Evolutionary conservation across 23 red algal species (phyloP), one percentile per base, ranked within the genome.

Genomic region (Pyropia yezoensis): DNA sequence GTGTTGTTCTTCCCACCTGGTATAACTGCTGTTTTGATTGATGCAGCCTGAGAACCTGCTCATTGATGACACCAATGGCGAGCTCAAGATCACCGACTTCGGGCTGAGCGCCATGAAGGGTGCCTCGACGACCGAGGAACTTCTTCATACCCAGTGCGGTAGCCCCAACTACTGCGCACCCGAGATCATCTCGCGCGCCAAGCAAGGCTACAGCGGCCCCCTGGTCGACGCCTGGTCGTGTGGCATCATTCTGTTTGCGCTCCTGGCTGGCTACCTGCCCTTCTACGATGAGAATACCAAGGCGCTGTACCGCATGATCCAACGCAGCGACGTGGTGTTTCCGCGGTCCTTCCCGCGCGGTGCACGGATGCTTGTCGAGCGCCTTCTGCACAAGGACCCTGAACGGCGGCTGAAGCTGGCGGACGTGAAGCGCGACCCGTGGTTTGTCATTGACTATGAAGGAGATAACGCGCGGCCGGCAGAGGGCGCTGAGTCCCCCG

Each of bases 51-150:
- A 90, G 57, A 90, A 90, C 54, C 60, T 90, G 49, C 67, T 90
- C 19, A 72, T 90, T 20, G 77, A 77, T 67, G 86, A 90, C 25
- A 77, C 65, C 14, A 84, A 69, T 66, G 83, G 83, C 34, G 80
- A 87, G 71, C 55, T 95, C 14, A 95, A 95, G 57, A 83, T 95
- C 39, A 88, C 90, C 22, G 90, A 95, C 74, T 95, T 95, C 71
- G 90, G 90, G 52, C 67, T 90, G 51, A 75, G 67, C 32, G 64
- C 75, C 2, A 90, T 90, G 70, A 90, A 90, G 54, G 77, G 78
- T 47, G 86, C 69, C 16, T 69, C 60, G 29, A 90, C 69, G 25
- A 74, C 63, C 4, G 73, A 79, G 30, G 75, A 81, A 19, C 67
- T 90, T 18, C 71, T 90, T 33, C 64, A 80, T 39, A 90, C 86